Percentiles rank a stretch among this genome's conserved stretches.
phyloP scores from a whole-genome alignment of 2,329 filamentous ascomycete species.

The Pestalotiopsis sp. region DNA sequence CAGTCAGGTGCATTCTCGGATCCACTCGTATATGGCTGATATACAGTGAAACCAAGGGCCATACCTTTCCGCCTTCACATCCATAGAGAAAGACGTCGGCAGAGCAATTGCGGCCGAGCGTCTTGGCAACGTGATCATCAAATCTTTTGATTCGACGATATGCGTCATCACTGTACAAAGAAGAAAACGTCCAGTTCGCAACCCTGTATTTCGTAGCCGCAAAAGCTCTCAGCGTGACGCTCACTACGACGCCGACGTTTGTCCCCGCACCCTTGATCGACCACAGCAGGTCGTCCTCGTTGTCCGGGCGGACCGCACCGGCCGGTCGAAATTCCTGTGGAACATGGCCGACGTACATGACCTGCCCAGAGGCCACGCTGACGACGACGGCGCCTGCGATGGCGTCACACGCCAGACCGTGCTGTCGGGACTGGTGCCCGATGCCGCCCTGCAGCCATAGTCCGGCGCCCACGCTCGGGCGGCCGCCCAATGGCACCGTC shows the following conservation, averaged over 20 bases:
- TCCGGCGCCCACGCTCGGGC: constrained; percentile 65
- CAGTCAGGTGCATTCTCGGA: constrained; percentile 13
- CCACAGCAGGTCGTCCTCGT: constrained; percentile 57
- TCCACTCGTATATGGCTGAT: constrained; percentile 37
- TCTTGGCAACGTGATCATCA: constrained; percentile 36
- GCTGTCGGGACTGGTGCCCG: constrained; percentile 55
- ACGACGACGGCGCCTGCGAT: constrained; percentile 63
- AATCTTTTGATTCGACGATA: constrained; percentile 39
- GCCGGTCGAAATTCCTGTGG: constrained; percentile 41
- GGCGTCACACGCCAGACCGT: constrained; percentile 61
- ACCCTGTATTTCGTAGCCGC: constrained; percentile 40
- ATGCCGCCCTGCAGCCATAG: constrained; percentile 68
- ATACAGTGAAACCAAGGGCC: constrained; percentile 34
- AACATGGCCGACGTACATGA: constrained; percentile 54
- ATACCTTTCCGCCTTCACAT: too few species aligned
- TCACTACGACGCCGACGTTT: constrained; percentile 60
- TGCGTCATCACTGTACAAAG: constrained; percentile 33
- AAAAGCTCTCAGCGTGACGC: constrained; percentile 51
- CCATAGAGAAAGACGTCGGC: constrained; percentile 18
- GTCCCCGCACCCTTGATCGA: constrained; percentile 60
- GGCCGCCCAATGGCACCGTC: constrained; percentile 60
- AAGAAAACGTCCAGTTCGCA: constrained; percentile 41
- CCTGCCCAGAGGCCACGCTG: constrained; percentile 45
- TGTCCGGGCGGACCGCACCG: constrained; percentile 41
- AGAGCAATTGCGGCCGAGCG: constrained; percentile 45